Base-by-base conservation (phyloP, 2,329 filamentous ascomycete genomes). In the Arthrobotrys pseudoclavata region DNA sequence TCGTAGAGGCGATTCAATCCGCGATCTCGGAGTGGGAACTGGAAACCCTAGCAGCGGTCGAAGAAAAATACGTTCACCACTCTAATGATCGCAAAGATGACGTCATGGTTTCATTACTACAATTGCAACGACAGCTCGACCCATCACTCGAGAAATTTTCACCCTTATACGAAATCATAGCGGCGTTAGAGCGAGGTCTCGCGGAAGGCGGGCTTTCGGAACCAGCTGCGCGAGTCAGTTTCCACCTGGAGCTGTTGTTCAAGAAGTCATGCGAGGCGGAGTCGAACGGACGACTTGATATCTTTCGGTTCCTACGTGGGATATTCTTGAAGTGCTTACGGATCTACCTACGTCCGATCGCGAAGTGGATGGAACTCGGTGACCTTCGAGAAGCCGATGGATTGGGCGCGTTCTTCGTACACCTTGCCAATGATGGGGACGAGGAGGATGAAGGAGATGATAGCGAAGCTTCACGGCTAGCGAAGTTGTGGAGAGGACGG, bases 311-410 rank as follows among this genome's bases (percentile, higher is more conserved):
- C 45, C 85, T 96, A 4, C 89, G 89, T 1, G 85, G 85, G 0
- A 86, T 96, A 2, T 96, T 97, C 82, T 90, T 96, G 69, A 88
- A 91, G 53, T 97, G 93, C 82, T 91, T 97, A 74, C 88, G 90
- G 71, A 89, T 93, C 0, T 98, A 97, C 83, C 86, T 96, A 42
- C 89, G 89, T 45, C 92, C 94, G 0, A 91, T 97, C 52, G 88
- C 90, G 40, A 85, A 87, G 15, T 98, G 95, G 95, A 95, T 97
- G 90, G 90, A 93, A 81, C 87, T 89, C 42, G 95, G 95, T 0
- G 88, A 90, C 67, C 84, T 97, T 2, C 24, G 74, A 22, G 72
- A 78, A 29, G 26, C 85, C 88, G 1, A 84, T 87, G 0, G 86
- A 87, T 0, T 90, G 94, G 79, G 89, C 89, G 77, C 89, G 0